Evolutionary conservation across 345 rosid genomes (phyloP).

Genomic region (Corchorus capsularis): DNA sequence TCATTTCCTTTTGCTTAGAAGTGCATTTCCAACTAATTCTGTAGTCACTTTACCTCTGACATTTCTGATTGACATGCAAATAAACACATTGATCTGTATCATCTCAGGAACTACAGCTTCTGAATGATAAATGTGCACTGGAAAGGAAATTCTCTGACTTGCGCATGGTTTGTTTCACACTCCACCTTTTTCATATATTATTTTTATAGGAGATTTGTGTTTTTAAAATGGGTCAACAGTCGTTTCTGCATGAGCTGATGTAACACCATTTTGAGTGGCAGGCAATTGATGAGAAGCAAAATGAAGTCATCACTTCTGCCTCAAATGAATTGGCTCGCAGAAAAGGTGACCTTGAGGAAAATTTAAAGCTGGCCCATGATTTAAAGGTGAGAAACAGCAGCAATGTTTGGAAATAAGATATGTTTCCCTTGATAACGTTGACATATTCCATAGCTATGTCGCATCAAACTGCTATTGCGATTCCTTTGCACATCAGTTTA

Average conservation of each 20-base stretch:
- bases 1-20: slow-evolving; percentile 7
- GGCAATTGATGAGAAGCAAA: slow-evolving; percentile 94
- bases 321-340: slow-evolving; percentile 69
- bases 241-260: slow-evolving; percentile 26
- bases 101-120: slow-evolving; percentile 79
- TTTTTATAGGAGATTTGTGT: neutral
- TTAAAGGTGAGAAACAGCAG: slow-evolving; percentile 61
- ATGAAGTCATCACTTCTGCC: slow-evolving; percentile 75
- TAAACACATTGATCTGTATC: slow-evolving; percentile 25
- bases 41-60: neutral
- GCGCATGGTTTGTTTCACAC: slow-evolving; percentile 64
- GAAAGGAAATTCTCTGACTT: slow-evolving; percentile 93
- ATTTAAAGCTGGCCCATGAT: slow-evolving; percentile 74
- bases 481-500: neutral
- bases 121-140: slow-evolving; percentile 70
- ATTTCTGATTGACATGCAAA: slow-evolving; percentile 19
- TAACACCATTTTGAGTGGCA: slow-evolving; percentile 36
- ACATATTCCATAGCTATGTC: neutral
- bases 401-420: neutral
- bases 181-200: neutral
- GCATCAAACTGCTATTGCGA: neutral
- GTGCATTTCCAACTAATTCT: slow-evolving; percentile 6
- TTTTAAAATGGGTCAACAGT: slow-evolving; percentile 16
- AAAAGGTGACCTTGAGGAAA: slow-evolving; percentile 84
- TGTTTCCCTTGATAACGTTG: neutral